Conservation (phyloP, 495 filamentous ascomycete species). For the Extremus antarcticus region DNA sequence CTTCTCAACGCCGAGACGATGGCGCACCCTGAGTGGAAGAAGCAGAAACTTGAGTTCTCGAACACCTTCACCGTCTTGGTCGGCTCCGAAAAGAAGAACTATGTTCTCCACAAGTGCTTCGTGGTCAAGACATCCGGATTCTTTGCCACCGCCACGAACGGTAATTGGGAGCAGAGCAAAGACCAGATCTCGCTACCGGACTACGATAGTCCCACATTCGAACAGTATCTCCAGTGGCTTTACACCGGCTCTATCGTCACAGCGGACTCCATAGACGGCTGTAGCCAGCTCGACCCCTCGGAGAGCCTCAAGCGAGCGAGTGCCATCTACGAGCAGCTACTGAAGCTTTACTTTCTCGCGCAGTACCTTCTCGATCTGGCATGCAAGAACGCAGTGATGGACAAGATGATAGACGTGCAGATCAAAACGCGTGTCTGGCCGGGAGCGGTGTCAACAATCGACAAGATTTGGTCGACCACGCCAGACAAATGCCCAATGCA, state of each 20-base stretch:
- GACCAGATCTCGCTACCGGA: conserved; percentile 6
- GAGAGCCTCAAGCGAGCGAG: neutral
- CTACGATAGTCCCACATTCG: conserved; percentile 1
- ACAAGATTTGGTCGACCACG: neutral
- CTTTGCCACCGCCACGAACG: conserved; percentile 6
- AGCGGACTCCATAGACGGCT: neutral
- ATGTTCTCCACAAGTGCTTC: conserved; percentile 1
- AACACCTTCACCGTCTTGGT: conserved; percentile 9
- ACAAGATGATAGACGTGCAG: neutral
- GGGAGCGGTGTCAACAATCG: neutral
- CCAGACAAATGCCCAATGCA: neutral
- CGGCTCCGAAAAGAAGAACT: conserved; percentile 4
- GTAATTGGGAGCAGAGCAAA: neutral
- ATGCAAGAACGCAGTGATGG: neutral
- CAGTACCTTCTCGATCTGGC: neutral
- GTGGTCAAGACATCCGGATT: conserved; percentile 3
- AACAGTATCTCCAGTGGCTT: conserved; percentile 13
- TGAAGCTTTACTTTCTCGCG: conserved; percentile 2
- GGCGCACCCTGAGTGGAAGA: neutral
- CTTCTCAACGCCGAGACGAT: neutral
- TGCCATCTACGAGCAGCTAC: neutral
- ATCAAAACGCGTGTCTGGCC: neutral
- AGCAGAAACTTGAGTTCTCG: neutral
- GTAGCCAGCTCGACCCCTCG: neutral
- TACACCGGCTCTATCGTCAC: conserved; percentile 6